A percentile compares a stretch with the other conserved stretches of the same genome.
Conservation (phyloP, 1,284 basidiomycete genomes). For the Schizopora paradoxa region DNA sequence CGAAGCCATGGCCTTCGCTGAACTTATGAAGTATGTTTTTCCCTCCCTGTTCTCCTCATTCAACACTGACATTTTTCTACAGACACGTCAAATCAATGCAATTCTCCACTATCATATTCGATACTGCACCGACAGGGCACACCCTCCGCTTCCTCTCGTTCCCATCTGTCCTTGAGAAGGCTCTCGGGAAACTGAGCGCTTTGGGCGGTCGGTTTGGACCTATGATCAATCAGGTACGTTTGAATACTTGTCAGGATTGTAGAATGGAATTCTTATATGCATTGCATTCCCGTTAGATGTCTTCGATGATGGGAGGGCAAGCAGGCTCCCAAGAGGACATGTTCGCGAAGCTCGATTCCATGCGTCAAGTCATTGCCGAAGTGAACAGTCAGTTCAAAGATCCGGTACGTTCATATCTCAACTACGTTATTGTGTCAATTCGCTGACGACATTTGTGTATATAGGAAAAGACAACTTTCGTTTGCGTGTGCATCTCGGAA, state of each 20-base stretch:
- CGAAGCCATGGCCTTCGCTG: conserved; percentile 99
- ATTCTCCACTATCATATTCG: conserved; percentile 98
- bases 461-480: conserved; percentile 95
- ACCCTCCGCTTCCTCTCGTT: conserved; percentile 98
- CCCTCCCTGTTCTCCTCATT: conserved; percentile 2
- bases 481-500: conserved; percentile 98
- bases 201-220: conserved; percentile 93
- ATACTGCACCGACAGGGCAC: conserved; percentile 98
- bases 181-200: conserved; percentile 89
- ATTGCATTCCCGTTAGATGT: conserved; percentile 55
- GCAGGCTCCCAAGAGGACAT: conserved; percentile 89
- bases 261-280: background rate
- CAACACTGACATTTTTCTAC: background rate
- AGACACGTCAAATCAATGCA: conserved; percentile 99
- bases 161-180: conserved; percentile 96
- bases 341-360: conserved; percentile 96
- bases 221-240: conserved; percentile 84
- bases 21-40: conserved; percentile 94
- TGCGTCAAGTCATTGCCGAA: conserved; percentile 96
- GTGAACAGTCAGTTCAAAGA: conserved; percentile 99
- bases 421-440: too few relatives aligned
- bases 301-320: conserved; percentile 89
- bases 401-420: conserved; percentile 71
- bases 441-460: background rate
- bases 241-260: background rate